Evolutionary conservation across 108 stramenopile species (phyloP).

Genomic region (Parietichytrium sp.): DNA sequence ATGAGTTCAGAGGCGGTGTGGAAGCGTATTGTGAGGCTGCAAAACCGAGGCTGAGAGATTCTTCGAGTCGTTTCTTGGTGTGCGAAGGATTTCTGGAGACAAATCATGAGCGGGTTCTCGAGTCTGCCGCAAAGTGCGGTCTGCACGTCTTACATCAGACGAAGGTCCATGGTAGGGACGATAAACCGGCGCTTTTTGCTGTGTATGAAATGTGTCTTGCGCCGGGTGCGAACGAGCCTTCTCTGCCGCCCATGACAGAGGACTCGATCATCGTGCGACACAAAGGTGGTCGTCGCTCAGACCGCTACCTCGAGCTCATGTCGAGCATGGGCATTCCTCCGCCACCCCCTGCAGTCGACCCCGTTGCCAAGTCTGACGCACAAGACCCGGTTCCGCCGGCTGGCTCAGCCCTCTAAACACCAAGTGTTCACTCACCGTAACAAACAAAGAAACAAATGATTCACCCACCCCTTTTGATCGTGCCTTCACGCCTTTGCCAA

Average conservation of each 20-base stretch:
- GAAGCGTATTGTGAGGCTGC: constrained; percentile 44
- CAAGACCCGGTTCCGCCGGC: too few species aligned
- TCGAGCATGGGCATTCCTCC: background rate
- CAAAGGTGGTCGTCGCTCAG: constrained; percentile 32
- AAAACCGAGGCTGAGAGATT: background rate
- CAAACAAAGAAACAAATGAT: too few species aligned
- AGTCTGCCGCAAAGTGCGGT: background rate
- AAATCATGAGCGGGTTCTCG: background rate
- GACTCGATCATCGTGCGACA: constrained; percentile 8
- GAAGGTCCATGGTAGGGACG: background rate
- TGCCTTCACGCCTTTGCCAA: too few species aligned
- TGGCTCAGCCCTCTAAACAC: too few species aligned
- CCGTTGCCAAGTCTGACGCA: too few species aligned
- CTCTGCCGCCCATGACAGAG: background rate
- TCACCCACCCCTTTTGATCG: too few species aligned
- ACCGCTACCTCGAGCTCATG: background rate
- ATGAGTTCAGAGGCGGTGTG: constrained; percentile 42
- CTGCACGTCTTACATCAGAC: background rate
- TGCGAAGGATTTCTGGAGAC: constrained; percentile 21
- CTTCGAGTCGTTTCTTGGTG: background rate
- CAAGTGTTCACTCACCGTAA: too few species aligned
- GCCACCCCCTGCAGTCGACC: too few species aligned
- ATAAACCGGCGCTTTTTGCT: constrained; percentile 34
- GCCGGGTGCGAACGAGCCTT: background rate
- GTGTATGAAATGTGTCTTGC: constrained; percentile 26